A percentile compares a stretch with the other conserved stretches of the same genome.
phyloP scores from a whole-genome alignment of 768 basidiomycete species.

The Mrakia frigida region DNA sequence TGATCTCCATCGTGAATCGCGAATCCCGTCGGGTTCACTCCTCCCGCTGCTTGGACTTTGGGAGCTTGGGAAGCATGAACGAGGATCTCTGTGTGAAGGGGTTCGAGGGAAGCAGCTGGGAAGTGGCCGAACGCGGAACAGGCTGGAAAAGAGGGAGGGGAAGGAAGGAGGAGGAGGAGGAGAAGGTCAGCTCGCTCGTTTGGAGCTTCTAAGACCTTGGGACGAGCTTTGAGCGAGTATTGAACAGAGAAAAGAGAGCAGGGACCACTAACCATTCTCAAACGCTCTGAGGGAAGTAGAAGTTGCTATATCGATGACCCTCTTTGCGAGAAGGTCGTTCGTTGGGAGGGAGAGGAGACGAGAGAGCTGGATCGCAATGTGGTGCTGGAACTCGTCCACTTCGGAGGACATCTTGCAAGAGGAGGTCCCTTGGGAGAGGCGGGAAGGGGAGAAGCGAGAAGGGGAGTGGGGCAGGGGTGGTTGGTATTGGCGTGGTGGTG shows the following conservation, averaged over 20 bases:
- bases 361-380: conserved; percentile 71
- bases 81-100: conserved; percentile 72
- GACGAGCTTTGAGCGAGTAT: no score
- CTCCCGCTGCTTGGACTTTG: neutral
- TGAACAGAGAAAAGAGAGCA: neutral
- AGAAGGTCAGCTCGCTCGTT: neutral
- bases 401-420: neutral
- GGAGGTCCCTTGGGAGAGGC: neutral
- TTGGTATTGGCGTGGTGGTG: neutral
- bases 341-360: conserved; percentile 69
- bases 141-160: conserved; percentile 52
- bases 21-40: conserved; percentile 27
- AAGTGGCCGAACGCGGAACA: conserved; percentile 76
- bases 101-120: conserved; percentile 66
- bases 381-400: conserved; percentile 24
- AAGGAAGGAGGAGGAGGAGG: conserved; percentile 3
- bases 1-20: conserved; percentile 50
- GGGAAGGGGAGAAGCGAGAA: neutral
- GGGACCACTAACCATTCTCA: conserved; percentile 55
- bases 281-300: conserved; percentile 59
- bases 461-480: neutral
- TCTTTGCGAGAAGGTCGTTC: conserved; percentile 71
- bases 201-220: no score
- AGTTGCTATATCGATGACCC: conserved; percentile 75
- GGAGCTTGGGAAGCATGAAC: conserved; percentile 55